Evolutionary conservation across 805 yeast genomes (phyloP).

Genomic region (Zygoascus tannicola): DNA sequence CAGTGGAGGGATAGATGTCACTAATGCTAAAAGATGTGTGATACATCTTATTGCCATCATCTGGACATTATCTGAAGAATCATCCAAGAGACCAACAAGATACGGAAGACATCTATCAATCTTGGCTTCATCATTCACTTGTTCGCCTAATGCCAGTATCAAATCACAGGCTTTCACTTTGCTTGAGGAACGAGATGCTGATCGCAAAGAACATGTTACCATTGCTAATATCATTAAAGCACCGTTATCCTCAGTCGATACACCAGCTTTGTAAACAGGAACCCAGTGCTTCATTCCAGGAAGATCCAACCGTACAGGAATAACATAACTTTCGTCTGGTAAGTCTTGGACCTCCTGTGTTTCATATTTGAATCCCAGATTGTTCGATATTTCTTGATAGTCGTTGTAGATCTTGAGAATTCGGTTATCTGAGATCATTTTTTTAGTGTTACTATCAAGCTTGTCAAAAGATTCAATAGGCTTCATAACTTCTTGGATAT

Average conservation of each 20-base stretch:
- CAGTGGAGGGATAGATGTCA: constrained; percentile 58
- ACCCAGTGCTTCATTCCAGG: constrained; percentile 17
- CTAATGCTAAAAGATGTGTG: constrained; percentile 57
- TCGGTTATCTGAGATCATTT: constrained; percentile 43
- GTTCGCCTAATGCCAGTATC: constrained; percentile 65
- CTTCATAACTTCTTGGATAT: constrained; percentile 37
- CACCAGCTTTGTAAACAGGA: constrained; percentile 11
- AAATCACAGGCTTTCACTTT: constrained; percentile 67
- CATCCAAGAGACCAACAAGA: constrained; percentile 62
- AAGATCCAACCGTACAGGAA: constrained; percentile 14
- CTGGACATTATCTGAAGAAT: constrained; percentile 54
- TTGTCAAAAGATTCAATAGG: constrained; percentile 8
- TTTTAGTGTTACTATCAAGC: constrained; percentile 11
- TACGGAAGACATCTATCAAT: constrained; percentile 81
- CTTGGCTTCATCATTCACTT: constrained; percentile 71
- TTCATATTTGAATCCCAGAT: constrained; percentile 7
- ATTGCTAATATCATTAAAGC: constrained; percentile 50
- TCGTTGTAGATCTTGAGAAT: constrained; percentile 51
- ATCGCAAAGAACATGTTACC: constrained; percentile 50
- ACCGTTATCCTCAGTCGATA: constrained; percentile 34
- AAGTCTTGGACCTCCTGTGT: neutral
- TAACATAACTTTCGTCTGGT: neutral
- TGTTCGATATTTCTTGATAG: constrained; percentile 40
- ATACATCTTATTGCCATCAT: constrained; percentile 53
- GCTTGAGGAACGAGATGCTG: constrained; percentile 50